Base-by-base conservation (phyloP, 163 green algal species). In the Scenedesmus sp. region DNA sequence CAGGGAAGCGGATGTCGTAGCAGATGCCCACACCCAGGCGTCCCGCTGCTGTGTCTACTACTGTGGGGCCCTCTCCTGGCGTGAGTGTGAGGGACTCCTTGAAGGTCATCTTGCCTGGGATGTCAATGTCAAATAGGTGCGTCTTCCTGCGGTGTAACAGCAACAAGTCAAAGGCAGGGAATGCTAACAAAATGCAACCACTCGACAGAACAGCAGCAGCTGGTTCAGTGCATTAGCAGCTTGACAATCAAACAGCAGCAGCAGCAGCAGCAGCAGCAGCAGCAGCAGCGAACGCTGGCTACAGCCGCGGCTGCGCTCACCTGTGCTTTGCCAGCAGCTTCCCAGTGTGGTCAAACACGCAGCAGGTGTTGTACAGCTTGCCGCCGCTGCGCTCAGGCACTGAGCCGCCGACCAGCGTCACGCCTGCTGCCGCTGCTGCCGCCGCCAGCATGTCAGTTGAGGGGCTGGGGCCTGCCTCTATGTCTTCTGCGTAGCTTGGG, bases 81-180 rank as follows among this genome's bases (percentile, higher is more conserved):
- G 95, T 97, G 34, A 99, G 94, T 20, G 97, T 99, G 54, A 98
- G 94, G 3, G 96, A 98, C 95, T 99, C 98, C 90, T 97, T 98
- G 96, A 99, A 99, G 0, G 96, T 99, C 88, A 99, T 99, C 90
- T 99, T 98, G 54, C 98, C 98, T 4, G 98, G 98, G 76, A 99
- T 99, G 95, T 99, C 97, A 64, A 99, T 99, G 94, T 99, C 98
- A 95, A 99, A 99, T 7, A 99, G 94, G 91, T 99, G 98, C 86
- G 97, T 93, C 93, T 98, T 97, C 88, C 97, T 98, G 95, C 90
- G 91, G 2, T 55, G 20, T 23, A 70, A 18, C 18, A 16, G n/a
- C 4, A 46, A 34, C 26, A n/a, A 26, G 1, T 1, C 23, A 88
- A 12, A 34, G 9, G 62, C 0, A 46, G 34, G 34, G 34, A 46